phyloP scores from a whole-genome alignment of 2,329 filamentous ascomycete genomes.

The Cordyceps tenuipes region DNA sequence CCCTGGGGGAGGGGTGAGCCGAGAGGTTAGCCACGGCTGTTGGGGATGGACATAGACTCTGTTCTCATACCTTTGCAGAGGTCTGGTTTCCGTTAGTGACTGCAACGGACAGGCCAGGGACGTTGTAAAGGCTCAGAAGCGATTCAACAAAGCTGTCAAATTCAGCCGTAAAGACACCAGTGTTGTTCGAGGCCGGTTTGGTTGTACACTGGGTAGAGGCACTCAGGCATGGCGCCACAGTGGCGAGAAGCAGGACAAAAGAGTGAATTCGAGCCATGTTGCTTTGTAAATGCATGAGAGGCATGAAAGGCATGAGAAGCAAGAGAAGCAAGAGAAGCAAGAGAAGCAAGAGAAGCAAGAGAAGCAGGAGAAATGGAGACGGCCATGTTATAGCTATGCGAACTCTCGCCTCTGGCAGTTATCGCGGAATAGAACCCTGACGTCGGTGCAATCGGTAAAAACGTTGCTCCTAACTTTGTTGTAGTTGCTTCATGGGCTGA shows the following conservation, averaged over 20 bases:
- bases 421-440: no score
- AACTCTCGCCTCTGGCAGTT: no score
- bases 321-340: no score
- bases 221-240: neutral
- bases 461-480: no score
- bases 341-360: no score
- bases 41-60: neutral
- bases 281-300: neutral
- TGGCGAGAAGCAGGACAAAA: neutral
- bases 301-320: neutral
- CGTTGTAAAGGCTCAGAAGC: conserved; percentile 30
- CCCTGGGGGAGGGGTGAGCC: neutral
- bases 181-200: neutral
- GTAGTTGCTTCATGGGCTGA: no score
- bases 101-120: conserved; percentile 40
- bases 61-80: conserved; percentile 26
- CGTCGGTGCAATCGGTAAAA: no score
- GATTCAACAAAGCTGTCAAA: conserved; percentile 8
- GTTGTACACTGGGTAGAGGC: neutral
- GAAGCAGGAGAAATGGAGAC: no score
- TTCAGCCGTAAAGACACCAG: neutral
- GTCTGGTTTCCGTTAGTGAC: conserved; percentile 36
- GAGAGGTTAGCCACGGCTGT: neutral
- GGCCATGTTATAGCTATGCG: no score
- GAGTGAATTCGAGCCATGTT: neutral